Evolutionary conservation across 768 basidiomycete genomes (phyloP), one percentile per base, ranked within the genome.

Genomic region (Hericium coralloides): DNA sequence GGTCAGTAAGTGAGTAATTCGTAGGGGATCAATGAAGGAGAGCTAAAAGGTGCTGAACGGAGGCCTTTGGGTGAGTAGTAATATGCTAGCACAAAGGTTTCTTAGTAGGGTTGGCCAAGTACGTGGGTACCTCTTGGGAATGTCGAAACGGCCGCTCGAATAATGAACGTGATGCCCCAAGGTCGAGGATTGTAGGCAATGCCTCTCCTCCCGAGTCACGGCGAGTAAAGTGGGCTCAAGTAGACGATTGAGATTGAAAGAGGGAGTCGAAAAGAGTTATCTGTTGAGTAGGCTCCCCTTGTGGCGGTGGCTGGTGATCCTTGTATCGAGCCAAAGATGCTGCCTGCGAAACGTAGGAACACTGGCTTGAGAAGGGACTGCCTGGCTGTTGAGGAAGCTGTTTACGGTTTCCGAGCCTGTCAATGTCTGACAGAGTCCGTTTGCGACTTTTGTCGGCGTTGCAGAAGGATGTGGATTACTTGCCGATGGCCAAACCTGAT

Each of bases 401-500:
- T 15, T 39, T 18, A 25, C 47, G 20, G 58, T 53, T 54, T 43
- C 15, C 18, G 41, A 15, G 41, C 41, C 41, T 43, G 18, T 15
- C 3, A 48, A 58, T 52, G 59, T 60, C 64, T 57, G 58, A 38
- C 55, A 59, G 53, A 49, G 58, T 63, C 59, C 54, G 49, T 66
- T 45, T 56, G 58, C 56, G 60, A 59, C 52, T 58, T 47, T 56
- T 59, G 60, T 39, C 58, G 55, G 63, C 56, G 15, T 55, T 59
- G 63, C 52, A 52, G 61, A 66, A 66, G 63, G 64, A 60, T 68
- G 71, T 70, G 71, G 70, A 66, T 71, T 72, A 56, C 60, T 73
- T 68, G 68, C 68, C 62, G 63, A 67, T 73, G 67, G 69, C 67
- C 65, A 72, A 59, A 64, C 64, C 64, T 63, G 65, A 58, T 63